phyloP scores from a whole-genome alignment of 257 asterid species.

The Ballota nigra region DNA sequence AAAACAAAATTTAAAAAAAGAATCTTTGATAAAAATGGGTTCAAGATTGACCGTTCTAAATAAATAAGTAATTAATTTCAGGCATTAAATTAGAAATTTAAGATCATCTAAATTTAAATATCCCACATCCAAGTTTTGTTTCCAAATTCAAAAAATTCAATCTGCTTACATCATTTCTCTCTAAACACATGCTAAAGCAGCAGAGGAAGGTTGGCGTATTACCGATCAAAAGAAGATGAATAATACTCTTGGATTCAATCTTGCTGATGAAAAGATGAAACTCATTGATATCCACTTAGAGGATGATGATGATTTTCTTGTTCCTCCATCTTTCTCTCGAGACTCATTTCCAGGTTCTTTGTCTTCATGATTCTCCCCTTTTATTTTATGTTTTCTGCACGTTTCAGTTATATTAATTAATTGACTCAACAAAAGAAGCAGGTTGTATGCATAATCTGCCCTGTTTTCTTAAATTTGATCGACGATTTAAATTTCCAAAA shows the following conservation, averaged over 20 bases:
- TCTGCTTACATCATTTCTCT: not conserved
- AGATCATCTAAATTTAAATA: not conserved
- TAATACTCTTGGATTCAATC: conserved; percentile 34
- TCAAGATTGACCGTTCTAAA: not conserved
- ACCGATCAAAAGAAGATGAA: conserved; percentile 17
- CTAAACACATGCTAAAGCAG: not conserved
- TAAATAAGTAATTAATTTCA: conserved; percentile 1
- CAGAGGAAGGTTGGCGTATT: conserved; percentile 22
- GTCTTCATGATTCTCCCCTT: no score
- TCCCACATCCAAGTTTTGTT: not conserved
- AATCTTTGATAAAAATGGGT: not conserved
- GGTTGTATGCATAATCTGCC: no score
- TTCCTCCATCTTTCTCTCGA: conserved; percentile 34
- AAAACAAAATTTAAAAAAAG: not conserved
- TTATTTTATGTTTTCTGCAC: no score
- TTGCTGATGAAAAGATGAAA: conserved; percentile 42
- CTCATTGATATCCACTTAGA: conserved; percentile 54
- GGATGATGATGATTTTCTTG: conserved; percentile 57
- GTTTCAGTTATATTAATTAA: no score
- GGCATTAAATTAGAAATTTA: not conserved
- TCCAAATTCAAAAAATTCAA: not conserved
- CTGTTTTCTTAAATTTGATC: no score
- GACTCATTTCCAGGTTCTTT: conserved; percentile 20
- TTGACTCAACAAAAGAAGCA: no score
- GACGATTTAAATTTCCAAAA: no score